Evolutionary conservation across 495 filamentous ascomycete species (phyloP).

Genomic region (Daldinia decipiens): DNA sequence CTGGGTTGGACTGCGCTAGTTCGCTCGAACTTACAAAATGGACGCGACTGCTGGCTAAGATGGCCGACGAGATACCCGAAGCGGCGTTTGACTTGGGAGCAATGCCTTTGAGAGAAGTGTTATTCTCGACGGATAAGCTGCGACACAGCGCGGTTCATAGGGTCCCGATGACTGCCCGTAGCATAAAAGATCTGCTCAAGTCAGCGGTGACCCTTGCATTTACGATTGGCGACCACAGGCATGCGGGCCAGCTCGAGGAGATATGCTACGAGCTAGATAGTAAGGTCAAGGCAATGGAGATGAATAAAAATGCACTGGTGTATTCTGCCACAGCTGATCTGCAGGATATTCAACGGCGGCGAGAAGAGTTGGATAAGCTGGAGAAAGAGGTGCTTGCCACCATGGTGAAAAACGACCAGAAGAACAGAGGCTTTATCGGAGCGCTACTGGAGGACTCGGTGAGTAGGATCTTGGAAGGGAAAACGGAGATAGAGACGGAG

Average conservation of each 20-base stretch:
- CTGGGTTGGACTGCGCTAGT: conserved; percentile 52
- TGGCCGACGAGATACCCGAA: conserved; percentile 44
- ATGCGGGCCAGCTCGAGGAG: conserved; percentile 50
- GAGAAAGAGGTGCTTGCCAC: conserved; percentile 46
- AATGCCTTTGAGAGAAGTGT: conserved; percentile 35
- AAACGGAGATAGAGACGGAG: conserved; percentile 25
- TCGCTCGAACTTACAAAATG: conserved; percentile 55
- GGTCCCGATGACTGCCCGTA: conserved; percentile 45
- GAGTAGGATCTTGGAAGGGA: conserved; percentile 43
- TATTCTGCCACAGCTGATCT: conserved; percentile 45
- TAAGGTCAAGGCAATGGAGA: conserved; percentile 53
- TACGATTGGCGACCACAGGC: conserved; percentile 46
- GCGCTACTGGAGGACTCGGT: conserved; percentile 49
- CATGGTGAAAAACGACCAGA: conserved; percentile 46
- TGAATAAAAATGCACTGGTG: conserved; percentile 55
- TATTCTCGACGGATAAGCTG: conserved; percentile 47
- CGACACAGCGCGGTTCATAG: conserved; percentile 54
- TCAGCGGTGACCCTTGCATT: conserved; percentile 47
- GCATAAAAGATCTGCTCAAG: conserved; percentile 47
- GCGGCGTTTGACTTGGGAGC: conserved; percentile 22
- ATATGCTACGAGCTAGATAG: conserved; percentile 50
- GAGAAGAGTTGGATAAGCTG: conserved; percentile 48
- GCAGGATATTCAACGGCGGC: conserved; percentile 45
- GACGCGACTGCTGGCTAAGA: conserved; percentile 44
- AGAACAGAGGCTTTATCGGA: conserved; percentile 51